phyloP scores from a whole-genome alignment of 1,139 yeast genomes.

The Protomyces arabidopsidicola region DNA sequence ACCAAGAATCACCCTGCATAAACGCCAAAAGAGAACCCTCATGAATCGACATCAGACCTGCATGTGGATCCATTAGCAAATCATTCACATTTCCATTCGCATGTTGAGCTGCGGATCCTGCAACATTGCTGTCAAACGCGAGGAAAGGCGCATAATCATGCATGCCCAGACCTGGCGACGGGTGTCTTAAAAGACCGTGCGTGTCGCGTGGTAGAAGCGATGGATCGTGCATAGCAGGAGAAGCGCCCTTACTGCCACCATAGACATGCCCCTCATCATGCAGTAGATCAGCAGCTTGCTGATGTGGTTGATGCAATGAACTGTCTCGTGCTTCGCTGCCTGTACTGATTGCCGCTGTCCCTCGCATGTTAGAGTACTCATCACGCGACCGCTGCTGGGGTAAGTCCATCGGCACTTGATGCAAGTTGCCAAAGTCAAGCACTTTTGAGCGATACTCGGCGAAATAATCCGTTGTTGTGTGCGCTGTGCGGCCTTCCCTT shows the following conservation, averaged over 20 bases:
- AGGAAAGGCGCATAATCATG: not conserved
- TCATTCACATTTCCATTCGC: not conserved
- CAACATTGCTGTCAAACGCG: not conserved
- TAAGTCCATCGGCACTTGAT: slow-evolving; percentile 12
- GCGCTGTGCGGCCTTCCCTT: slow-evolving; percentile 6
- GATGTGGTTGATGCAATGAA: not conserved
- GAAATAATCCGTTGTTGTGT: slow-evolving; percentile 15
- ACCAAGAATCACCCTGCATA: slow-evolving; percentile 23
- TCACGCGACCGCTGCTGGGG: slow-evolving; percentile 13
- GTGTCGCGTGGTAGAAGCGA: not conserved
- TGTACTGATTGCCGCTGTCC: not conserved
- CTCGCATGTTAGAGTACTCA: slow-evolving; percentile 15
- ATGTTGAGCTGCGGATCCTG: not conserved
- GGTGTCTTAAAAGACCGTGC: not conserved
- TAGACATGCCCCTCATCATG: not conserved
- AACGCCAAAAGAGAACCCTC: slow-evolving; percentile 23
- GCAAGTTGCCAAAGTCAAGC: slow-evolving; percentile 17
- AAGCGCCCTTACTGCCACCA: not conserved
- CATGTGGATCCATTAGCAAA: not conserved
- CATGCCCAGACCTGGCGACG: not conserved
- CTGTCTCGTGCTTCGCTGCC: not conserved
- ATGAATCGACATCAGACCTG: slow-evolving; percentile 8
- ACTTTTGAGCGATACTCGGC: slow-evolving; percentile 24
- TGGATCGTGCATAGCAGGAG: not conserved
- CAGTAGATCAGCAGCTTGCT: not conserved